A percentile compares a stretch with the other conserved stretches of the same genome.
Evolutionary conservation across 139 green algal genomes (phyloP).

Genomic region (Tetraselmis striata): DNA sequence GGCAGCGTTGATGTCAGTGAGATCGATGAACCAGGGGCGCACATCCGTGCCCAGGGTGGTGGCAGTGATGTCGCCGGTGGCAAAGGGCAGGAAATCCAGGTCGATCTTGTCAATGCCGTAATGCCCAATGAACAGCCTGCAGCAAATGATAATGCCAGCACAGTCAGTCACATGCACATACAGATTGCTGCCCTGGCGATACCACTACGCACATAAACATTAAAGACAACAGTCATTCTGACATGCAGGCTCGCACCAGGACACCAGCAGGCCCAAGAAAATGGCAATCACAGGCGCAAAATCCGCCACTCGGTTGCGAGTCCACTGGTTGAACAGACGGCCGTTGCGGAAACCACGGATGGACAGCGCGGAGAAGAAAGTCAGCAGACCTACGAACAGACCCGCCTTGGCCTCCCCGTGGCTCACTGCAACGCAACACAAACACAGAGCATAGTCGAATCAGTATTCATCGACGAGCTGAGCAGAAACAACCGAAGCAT

Average conservation of each 20-base stretch:
- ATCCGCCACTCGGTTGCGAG: constrained; percentile 9
- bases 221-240: too few species aligned
- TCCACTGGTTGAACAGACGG: constrained; percentile 11
- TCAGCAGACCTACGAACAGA: neutral
- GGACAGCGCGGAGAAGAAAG: neutral
- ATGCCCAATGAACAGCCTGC: neutral
- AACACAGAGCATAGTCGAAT: too few species aligned
- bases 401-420: neutral
- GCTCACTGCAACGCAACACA: neutral
- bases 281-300: constrained; percentile 13
- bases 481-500: too few species aligned
- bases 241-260: neutral
- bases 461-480: too few species aligned
- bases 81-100: constrained; percentile 1
- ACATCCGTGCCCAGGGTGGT: neutral
- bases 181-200: too few species aligned
- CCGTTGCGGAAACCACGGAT: neutral
- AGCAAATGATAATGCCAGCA: too few species aligned
- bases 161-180: too few species aligned
- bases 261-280: neutral
- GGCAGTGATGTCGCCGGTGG: neutral
- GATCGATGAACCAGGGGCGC: constrained; percentile 4
- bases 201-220: too few species aligned
- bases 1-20: neutral
- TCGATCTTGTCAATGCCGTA: neutral